These are phyloP conservation scores for Fraxinus latifolia DNA, from an alignment of 305 asterid species.

Conservation along the genomic window DNA sequence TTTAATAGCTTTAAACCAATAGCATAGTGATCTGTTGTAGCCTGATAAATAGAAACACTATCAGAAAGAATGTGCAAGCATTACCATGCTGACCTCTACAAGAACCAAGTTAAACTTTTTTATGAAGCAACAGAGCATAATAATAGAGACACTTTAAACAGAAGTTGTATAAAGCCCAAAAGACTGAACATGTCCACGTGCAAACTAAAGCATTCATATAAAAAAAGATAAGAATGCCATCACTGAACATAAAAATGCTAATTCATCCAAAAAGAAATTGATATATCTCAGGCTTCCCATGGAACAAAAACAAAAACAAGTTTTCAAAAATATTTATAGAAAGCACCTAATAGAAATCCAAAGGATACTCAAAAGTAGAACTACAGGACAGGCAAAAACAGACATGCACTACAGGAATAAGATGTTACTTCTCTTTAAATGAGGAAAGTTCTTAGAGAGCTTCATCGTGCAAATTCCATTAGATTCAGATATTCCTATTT, in stretches of 20 bases:
- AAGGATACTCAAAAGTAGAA: constrained; percentile 4
- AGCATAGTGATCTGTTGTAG: constrained; percentile 76
- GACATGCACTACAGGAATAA: background rate
- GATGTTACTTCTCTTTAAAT: background rate
- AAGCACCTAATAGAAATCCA: background rate
- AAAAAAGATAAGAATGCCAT: background rate
- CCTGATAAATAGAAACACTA: constrained; percentile 51
- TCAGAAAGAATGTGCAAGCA: constrained; percentile 26
- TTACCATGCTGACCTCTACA: constrained; percentile 9
- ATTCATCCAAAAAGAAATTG: background rate
- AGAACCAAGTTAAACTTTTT: constrained; percentile 15
- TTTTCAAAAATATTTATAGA: background rate
- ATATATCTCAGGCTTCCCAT: background rate
- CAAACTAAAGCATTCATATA: constrained; percentile 5
- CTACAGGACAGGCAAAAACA: background rate
- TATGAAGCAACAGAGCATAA: constrained; percentile 8
- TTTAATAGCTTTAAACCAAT: constrained; percentile 94
- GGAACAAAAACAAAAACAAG: background rate
- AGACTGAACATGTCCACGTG: background rate
- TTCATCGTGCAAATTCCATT: background rate
- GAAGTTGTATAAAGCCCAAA: background rate
- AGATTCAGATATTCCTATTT: background rate
- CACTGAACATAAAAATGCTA: background rate
- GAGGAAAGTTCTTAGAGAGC: background rate
- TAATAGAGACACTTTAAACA: background rate